A percentile compares a stretch with the other conserved stretches of the same genome.
Evolutionary conservation across 208 protist species (phyloP).

Genomic region (Herpetomonas samuelpessoai): DNA sequence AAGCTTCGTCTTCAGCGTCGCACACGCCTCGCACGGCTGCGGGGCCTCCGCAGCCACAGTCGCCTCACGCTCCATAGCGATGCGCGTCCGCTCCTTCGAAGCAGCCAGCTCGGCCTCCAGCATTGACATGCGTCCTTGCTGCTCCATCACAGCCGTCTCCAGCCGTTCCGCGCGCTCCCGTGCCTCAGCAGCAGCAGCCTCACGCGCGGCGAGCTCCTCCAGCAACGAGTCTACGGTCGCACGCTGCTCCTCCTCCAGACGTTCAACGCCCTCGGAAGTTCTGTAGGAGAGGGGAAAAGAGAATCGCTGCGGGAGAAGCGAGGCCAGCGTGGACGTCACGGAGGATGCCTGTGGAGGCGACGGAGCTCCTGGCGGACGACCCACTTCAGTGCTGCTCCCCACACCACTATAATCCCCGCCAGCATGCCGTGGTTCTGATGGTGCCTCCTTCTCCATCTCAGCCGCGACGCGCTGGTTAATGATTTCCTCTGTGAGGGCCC

Average conservation of each 20-base stretch:
- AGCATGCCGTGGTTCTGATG: neutral
- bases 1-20: constrained; percentile 14
- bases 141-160: constrained; percentile 8
- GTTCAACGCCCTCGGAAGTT: no score
- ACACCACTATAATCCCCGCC: constrained; percentile 2
- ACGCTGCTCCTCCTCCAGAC: constrained; percentile 32
- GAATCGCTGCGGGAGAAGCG: no score
- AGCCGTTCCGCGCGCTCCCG: constrained; percentile 18
- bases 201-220: constrained; percentile 16
- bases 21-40: constrained; percentile 4
- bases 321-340: no score
- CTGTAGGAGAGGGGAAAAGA: no score
- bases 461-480: neutral
- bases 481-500: constrained; percentile 5
- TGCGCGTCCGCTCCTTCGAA: neutral
- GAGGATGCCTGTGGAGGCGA: no score
- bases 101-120: constrained; percentile 4
- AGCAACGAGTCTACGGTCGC: constrained; percentile 15
- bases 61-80: neutral
- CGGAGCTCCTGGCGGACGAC: neutral
- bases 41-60: neutral
- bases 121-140: constrained; percentile 2
- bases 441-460: neutral
- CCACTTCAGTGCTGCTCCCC: neutral
- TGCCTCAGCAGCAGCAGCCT: neutral